Percentiles rank a stretch among this genome's conserved stretches.
Evolutionary conservation across 148 eudicot species (phyloP).

Genomic region (Rhododendron vialii): DNA sequence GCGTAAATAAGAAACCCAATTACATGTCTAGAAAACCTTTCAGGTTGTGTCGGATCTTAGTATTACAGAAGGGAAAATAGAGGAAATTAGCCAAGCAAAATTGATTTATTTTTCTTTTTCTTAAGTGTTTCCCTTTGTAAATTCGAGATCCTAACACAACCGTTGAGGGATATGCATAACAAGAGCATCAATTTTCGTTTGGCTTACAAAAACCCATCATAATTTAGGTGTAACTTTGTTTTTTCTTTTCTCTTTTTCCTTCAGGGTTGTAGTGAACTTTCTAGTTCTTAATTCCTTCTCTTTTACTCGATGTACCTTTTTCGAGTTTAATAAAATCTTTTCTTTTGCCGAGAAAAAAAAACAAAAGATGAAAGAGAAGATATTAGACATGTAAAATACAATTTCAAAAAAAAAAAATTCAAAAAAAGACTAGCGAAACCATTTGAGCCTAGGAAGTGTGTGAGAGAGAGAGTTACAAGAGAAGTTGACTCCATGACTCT

Average conservation of each 20-base stretch:
- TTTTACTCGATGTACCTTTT: too few species aligned
- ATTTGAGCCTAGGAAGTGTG: not conserved
- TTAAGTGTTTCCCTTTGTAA: not conserved
- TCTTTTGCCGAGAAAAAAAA: too few species aligned
- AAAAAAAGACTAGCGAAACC: not conserved
- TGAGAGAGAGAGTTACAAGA: slow-evolving; percentile 43
- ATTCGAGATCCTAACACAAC: not conserved
- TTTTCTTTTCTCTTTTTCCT: too few species aligned
- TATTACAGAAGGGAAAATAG: not conserved
- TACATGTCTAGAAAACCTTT: not conserved
- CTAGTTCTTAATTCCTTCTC: too few species aligned
- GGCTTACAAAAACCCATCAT: too few species aligned
- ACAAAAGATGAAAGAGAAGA: too few species aligned
- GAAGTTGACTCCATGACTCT: slow-evolving; percentile 73
- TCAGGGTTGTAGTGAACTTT: too few species aligned
- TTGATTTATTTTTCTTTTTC: not conserved
- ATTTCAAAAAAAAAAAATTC: too few species aligned
- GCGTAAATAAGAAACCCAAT: not conserved
- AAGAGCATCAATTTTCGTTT: not conserved
- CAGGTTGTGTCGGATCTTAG: not conserved
- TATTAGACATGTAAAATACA: too few species aligned
- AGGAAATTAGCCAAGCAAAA: not conserved
- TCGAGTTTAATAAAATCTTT: too few species aligned
- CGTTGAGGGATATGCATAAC: not conserved
- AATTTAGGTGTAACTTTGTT: too few species aligned